These are phyloP conservation scores for Tricholoma saponaceum DNA, from an alignment of 768 basidiomycete species.

Conservation along the genomic window DNA sequence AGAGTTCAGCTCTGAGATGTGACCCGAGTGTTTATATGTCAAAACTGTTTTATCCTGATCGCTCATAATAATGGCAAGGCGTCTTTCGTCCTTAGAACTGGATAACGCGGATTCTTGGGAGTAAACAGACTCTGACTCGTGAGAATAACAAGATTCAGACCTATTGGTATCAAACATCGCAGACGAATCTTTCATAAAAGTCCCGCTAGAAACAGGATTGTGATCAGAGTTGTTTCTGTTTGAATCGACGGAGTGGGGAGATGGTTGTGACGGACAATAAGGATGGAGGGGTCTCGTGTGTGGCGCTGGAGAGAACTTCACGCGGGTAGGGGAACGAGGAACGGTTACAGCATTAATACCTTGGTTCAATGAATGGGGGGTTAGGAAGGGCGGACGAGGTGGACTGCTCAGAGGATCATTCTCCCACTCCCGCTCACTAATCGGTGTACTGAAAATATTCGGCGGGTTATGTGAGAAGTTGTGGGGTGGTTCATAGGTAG, in stretches of 20 bases:
- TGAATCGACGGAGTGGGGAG: not conserved
- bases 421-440: not conserved
- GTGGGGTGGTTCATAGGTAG: slow-evolving; percentile 17
- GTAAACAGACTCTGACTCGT: not conserved
- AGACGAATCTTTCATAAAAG: not conserved
- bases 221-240: not conserved
- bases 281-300: slow-evolving; percentile 1
- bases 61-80: not conserved
- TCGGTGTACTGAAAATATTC: slow-evolving; percentile 5
- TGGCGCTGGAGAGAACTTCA: slow-evolving; percentile 15
- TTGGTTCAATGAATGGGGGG: slow-evolving; percentile 8
- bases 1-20: not conserved
- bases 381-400: slow-evolving; percentile 26
- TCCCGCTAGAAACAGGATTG: not conserved
- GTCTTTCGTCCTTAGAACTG: not conserved
- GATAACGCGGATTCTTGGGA: not conserved
- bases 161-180: not conserved
- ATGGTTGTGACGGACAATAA: slow-evolving; percentile 3
- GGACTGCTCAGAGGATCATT: slow-evolving; percentile 9
- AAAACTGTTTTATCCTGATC: not conserved
- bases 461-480: slow-evolving; percentile 21
- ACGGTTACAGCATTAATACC: slow-evolving; percentile 1
- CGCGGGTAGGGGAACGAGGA: slow-evolving; percentile 16
- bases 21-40: not conserved
- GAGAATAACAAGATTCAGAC: not conserved